These are phyloP conservation scores for Kluyveromyces siamensis DNA, from an alignment of 805 yeast species.

Conservation along the genomic window DNA sequence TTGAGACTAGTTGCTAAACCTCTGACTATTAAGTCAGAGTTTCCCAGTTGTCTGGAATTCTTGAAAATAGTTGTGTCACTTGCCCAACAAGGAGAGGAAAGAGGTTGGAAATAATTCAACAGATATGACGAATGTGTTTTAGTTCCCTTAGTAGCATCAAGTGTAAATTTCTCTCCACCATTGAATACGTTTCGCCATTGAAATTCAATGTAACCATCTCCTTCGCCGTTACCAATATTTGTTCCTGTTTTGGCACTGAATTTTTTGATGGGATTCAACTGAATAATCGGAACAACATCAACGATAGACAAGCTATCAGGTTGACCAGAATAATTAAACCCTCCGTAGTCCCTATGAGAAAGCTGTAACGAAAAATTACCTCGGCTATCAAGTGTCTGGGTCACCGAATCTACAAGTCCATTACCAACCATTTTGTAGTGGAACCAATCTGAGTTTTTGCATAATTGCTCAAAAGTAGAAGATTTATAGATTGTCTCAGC, in stretches of 20 bases:
- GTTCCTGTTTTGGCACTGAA: conserved; percentile 89
- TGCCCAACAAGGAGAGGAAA: conserved; percentile 39
- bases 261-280: conserved; percentile 47
- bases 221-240: conserved; percentile 93
- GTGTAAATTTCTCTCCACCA: conserved; percentile 52
- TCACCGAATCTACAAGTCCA: conserved; percentile 18
- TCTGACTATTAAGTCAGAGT: conserved; percentile 42
- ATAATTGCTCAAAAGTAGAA: conserved; percentile 18
- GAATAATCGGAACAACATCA: conserved; percentile 25
- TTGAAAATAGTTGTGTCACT: conserved; percentile 43
- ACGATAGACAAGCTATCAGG: conserved; percentile 12
- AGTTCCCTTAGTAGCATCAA: conserved; percentile 53
- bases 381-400: conserved; percentile 15
- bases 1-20: conserved; percentile 27
- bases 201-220: conserved; percentile 81
- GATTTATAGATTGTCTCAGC: conserved; percentile 22
- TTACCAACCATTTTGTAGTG: conserved; percentile 20
- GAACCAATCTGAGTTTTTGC: conserved; percentile 19
- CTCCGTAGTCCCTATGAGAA: conserved; percentile 3
- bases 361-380: conserved; percentile 10
- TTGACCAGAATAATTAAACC: conserved; percentile 1
- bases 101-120: conserved; percentile 43
- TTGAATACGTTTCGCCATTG: conserved; percentile 56
- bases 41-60: conserved; percentile 44
- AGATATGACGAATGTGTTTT: conserved; percentile 48